These are phyloP conservation scores for Agaricus blazei DNA, from an alignment of 768 basidiomycete genomes.

Conservation along the genomic window DNA sequence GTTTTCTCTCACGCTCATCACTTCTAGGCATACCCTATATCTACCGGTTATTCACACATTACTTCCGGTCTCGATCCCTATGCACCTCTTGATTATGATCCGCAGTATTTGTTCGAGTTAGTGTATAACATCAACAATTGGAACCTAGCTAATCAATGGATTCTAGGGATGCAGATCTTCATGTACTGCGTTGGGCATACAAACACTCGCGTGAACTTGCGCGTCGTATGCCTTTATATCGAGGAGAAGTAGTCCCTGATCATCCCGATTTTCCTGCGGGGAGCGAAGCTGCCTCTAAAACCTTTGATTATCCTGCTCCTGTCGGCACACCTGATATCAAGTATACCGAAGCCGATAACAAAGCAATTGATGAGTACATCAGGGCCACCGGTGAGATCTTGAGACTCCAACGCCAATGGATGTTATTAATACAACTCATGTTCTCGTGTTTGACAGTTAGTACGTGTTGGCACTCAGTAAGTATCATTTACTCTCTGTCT, in stretches of 20 bases:
- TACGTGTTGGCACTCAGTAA: slow-evolving; percentile 37
- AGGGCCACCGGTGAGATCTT: slow-evolving; percentile 10
- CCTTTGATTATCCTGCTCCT: slow-evolving; percentile 23
- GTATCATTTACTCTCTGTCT: not conserved
- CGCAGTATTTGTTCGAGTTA: slow-evolving; percentile 40
- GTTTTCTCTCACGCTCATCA: not conserved
- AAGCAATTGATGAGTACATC: slow-evolving; percentile 35
- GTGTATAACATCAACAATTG: slow-evolving; percentile 8
- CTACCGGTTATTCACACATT: slow-evolving; percentile 46
- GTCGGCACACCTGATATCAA: slow-evolving; percentile 29
- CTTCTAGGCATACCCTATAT: slow-evolving; percentile 30
- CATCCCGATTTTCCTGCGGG: slow-evolving; percentile 34
- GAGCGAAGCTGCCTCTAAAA: slow-evolving; percentile 23
- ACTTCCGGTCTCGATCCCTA: slow-evolving; percentile 33
- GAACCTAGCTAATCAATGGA: not conserved
- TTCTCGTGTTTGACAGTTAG: slow-evolving; percentile 25
- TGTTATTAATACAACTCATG: slow-evolving; percentile 10
- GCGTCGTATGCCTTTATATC: slow-evolving; percentile 43
- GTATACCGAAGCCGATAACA: slow-evolving; percentile 37
- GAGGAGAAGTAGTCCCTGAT: slow-evolving; percentile 29
- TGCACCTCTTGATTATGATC: slow-evolving; percentile 38
- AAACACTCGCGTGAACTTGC: slow-evolving; percentile 50
- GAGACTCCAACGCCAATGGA: not conserved
- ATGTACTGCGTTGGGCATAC: slow-evolving; percentile 44
- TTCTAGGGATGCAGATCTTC: slow-evolving; percentile 37